Evolutionary conservation across 768 basidiomycete species (phyloP), one percentile per base, ranked within the genome.

Genomic region (Saitozyma podzolica): DNA sequence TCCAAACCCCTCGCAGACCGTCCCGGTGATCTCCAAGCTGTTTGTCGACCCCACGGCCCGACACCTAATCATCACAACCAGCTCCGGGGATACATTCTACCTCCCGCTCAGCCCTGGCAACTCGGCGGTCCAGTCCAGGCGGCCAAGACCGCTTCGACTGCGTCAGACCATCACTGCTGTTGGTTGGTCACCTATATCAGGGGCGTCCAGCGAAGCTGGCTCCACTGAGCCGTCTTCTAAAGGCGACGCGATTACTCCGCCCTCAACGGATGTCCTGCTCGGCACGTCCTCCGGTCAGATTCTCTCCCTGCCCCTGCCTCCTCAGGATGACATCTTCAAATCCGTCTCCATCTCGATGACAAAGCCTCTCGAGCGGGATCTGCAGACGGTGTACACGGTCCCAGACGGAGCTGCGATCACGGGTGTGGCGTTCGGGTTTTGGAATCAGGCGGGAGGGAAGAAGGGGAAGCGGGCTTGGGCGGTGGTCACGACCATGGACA

Each of bases 1-100:
- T 17, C 83, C 85, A 0, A 81, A 83, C n/a, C 89, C 92, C 63
- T 85, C 91, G 82, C 54, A 57, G 19, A 40, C 56, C 11, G 49
- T 45, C 5, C 68, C 67, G 14, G 54, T 58, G n/a, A 86, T 97
- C 52, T 81, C 88, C 82, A 89, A 89, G 74, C 80, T 97, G 56
- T 97, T 93, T 80, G 85, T 90, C 76, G 94, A 98, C 78, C 94
- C 94, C 13, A 89, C 92, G 0, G 94, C 94, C 5, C 84, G 90
- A 41, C 96, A 98, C 81, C 85, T 95, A 54, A 80, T 98, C 48
- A 84, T 95, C 57, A 90, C 91, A 0, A 93, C 92, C 9, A 82
- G 82, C 11, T 87, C 91, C 71, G 92, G 92, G 55, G 94, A 99
- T 75, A 94, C 91, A 64, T 97, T 90, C 87, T 97, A 98, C 75